These are phyloP conservation scores for Fusarium poae DNA, from an alignment of 2,329 filamentous ascomycete species.

Conservation along the genomic window DNA sequence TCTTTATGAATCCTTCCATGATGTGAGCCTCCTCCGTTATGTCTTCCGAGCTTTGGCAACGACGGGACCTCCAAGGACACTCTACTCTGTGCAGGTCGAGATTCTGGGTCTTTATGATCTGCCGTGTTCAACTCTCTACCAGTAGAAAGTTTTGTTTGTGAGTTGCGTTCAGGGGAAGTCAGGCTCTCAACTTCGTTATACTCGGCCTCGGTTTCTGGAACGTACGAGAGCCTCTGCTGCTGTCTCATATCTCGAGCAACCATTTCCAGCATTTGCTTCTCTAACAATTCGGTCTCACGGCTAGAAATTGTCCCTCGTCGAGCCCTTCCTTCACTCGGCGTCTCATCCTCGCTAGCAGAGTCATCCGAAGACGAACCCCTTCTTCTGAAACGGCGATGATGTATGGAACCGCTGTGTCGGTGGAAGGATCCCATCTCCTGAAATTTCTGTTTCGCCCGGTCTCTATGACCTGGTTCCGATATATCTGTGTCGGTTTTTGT, in stretches of 20 bases:
- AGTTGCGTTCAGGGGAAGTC: conserved; percentile 51
- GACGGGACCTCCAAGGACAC: conserved; percentile 41
- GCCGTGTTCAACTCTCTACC: conserved; percentile 55
- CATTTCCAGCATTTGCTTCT: conserved; percentile 73
- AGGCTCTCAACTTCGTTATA: conserved; percentile 53
- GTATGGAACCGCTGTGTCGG: conserved; percentile 63
- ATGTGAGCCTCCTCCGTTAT: conserved; percentile 65
- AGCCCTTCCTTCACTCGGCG: conserved; percentile 51
- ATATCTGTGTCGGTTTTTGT: conserved; percentile 56
- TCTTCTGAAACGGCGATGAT: conserved; percentile 66
- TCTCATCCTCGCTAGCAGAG: conserved; percentile 69
- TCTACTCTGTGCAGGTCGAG: conserved; percentile 45
- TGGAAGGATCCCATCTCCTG: conserved; percentile 68
- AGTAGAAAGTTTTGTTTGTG: conserved; percentile 49
- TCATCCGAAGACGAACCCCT: conserved; percentile 66
- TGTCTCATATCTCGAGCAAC: conserved; percentile 65
- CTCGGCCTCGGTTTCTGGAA: conserved; percentile 52
- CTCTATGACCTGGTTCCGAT: conserved; percentile 66
- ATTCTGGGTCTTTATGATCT: conserved; percentile 59
- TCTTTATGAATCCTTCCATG: conserved; percentile 56
- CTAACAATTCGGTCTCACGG: conserved; percentile 64
- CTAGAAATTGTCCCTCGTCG: conserved; percentile 63
- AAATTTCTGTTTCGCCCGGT: conserved; percentile 71
- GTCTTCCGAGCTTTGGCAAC: conserved; percentile 51
- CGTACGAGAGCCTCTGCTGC: conserved; percentile 55